These are phyloP conservation scores for Mesembryanthemum crystallinum DNA, from an alignment of 148 eudicot species.

Conservation along the genomic window DNA sequence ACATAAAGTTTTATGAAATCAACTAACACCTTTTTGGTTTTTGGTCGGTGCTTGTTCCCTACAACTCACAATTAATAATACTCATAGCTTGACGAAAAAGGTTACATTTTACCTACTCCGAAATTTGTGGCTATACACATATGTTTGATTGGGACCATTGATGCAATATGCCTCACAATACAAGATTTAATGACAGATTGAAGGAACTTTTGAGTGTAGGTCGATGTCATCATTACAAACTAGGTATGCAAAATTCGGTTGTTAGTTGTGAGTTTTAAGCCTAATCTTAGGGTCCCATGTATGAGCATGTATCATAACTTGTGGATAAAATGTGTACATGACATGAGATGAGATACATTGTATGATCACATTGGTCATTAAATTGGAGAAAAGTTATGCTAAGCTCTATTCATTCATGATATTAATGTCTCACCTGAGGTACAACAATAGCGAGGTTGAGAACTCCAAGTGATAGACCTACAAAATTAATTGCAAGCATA, in stretches of 20 bases:
- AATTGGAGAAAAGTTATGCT: background rate
- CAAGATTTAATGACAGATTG: no score
- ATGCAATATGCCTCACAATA: background rate
- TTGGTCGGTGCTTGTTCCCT: conserved; percentile 22
- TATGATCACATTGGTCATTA: conserved; percentile 6
- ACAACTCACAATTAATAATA: conserved; percentile 1
- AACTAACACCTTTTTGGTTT: background rate
- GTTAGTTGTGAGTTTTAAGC: background rate
- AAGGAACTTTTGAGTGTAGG: no score
- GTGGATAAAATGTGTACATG: conserved; percentile 20
- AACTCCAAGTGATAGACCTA: conserved; percentile 66
- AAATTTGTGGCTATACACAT: conserved; percentile 9
- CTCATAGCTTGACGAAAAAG: conserved; percentile 12
- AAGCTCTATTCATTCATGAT: background rate
- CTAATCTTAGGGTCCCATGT: background rate
- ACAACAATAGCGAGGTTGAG: conserved; percentile 65
- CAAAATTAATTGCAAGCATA: background rate
- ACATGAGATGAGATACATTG: background rate
- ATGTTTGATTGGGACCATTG: conserved; percentile 2
- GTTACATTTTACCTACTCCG: background rate
- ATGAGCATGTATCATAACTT: background rate
- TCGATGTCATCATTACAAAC: conserved; percentile 18
- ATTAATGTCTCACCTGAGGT: conserved; percentile 50
- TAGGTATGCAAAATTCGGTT: conserved; percentile 9
- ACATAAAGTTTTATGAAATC: conserved; percentile 2